Evolutionary conservation across 345 rosid species (phyloP).

Genomic region (Salix brachista): DNA sequence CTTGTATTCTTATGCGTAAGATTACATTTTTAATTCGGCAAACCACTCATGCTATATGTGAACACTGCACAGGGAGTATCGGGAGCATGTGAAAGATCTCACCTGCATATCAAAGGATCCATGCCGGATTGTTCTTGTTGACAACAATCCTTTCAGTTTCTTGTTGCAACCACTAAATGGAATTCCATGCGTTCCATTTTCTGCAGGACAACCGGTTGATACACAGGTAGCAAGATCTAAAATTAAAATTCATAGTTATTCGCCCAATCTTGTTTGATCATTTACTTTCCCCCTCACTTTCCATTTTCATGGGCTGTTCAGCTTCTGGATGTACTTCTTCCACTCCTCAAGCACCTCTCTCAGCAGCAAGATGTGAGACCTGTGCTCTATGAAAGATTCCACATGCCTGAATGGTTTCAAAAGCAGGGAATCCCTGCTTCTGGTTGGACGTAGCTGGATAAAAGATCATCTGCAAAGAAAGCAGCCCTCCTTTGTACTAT

Average conservation of each 20-base stretch:
- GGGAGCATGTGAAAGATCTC: conserved; percentile 96
- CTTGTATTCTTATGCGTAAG: not conserved
- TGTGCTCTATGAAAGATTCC: conserved; percentile 65
- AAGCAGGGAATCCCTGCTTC: conserved; percentile 85
- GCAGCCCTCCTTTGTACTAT: conserved; percentile 16
- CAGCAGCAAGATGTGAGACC: conserved; percentile 77
- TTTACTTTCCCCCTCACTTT: conserved; percentile 2
- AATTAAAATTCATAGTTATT: not conserved
- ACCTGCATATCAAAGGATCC: conserved; percentile 71
- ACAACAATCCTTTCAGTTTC: conserved; percentile 98
- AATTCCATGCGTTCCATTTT: conserved; percentile 91
- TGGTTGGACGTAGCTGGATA: conserved; percentile 29
- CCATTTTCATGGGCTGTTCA: conserved; percentile 21
- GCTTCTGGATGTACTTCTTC: conserved; percentile 92
- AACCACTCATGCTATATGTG: not conserved
- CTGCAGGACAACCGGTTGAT: conserved; percentile 74
- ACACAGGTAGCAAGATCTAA: conserved; percentile 51
- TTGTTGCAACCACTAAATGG: conserved; percentile 91
- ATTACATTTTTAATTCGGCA: not conserved
- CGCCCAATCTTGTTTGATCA: not conserved
- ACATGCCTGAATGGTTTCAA: conserved; percentile 96
- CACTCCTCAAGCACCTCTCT: conserved; percentile 85
- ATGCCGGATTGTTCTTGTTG: conserved; percentile 81
- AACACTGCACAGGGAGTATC: conserved; percentile 62
- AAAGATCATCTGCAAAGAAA: not conserved